Percentiles rank a stretch among this genome's conserved stretches.
These are phyloP conservation scores for Colletotrichum truncatum DNA, from an alignment of 2,329 filamentous ascomycete species.

Conservation along the genomic window DNA sequence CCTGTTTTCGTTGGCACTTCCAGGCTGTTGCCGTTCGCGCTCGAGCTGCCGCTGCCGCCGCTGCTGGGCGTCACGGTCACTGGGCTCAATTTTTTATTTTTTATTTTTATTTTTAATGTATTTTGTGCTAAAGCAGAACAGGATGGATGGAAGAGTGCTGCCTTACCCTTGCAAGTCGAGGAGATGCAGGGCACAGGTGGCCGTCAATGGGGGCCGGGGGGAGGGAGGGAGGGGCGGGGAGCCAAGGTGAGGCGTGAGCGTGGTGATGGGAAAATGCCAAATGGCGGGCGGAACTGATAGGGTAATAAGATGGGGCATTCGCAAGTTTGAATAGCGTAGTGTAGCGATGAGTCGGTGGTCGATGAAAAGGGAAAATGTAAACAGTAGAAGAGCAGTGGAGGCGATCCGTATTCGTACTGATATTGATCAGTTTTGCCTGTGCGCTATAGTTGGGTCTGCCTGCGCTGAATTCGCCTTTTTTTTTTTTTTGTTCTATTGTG, in stretches of 20 bases:
- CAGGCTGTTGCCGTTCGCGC: constrained; percentile 8
- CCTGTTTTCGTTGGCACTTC: not conserved
- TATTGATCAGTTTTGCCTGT: no score
- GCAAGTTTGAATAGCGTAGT: not conserved
- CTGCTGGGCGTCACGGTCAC: not conserved
- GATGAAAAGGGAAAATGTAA: not conserved
- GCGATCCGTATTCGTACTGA: no score
- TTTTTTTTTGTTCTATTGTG: no score
- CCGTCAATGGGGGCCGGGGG: not conserved
- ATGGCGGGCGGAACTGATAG: not conserved
- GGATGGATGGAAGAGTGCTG: not conserved
- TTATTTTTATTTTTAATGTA: not conserved
- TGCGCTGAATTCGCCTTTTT: no score
- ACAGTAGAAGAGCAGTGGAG: not conserved
- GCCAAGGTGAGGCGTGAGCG: not conserved
- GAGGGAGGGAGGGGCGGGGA: not conserved
- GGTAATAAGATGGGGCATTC: not conserved
- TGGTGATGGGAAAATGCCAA: not conserved
- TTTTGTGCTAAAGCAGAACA: not conserved
- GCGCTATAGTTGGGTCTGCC: no score
- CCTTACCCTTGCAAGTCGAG: not conserved
- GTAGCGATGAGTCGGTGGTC: not conserved
- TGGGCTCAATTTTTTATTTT: not conserved
- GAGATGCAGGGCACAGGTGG: constrained; percentile 1
- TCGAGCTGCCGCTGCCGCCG: constrained; percentile 11